phyloP scores from a whole-genome alignment of 345 rosid species.

The Carallia pectinifolia region DNA sequence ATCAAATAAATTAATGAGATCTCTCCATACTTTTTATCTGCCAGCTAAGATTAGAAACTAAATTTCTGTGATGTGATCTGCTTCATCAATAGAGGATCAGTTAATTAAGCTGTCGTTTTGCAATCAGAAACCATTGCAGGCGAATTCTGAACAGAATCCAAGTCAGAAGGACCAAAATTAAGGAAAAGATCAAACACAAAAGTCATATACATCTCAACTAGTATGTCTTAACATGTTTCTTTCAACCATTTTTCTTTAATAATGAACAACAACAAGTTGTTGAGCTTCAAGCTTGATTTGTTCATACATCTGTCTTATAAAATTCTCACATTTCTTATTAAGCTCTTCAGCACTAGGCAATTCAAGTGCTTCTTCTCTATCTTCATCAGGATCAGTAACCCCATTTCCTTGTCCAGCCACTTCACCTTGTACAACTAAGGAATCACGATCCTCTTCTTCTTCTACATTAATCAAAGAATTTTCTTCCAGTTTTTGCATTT shows the following conservation, averaged over 20 bases:
- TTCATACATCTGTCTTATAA: conserved; percentile 56
- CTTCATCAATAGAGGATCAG: too few relatives aligned
- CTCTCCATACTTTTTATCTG: too few relatives aligned
- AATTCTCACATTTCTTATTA: conserved; percentile 67
- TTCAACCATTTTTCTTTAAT: not conserved
- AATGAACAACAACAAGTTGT: conserved; percentile 19
- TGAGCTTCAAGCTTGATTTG: conserved; percentile 35
- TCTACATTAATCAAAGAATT: not conserved
- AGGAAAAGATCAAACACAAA: not conserved
- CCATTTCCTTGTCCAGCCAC: conserved; percentile 23
- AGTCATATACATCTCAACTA: too few relatives aligned
- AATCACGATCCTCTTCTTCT: conserved; percentile 7
- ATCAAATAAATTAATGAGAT: too few relatives aligned
- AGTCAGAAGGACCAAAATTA: not conserved
- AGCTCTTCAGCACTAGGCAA: conserved; percentile 54
- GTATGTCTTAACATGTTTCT: not conserved
- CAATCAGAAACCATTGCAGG: too few relatives aligned
- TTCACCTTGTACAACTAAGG: conserved; percentile 17
- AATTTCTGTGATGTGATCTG: too few relatives aligned
- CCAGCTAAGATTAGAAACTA: too few relatives aligned
- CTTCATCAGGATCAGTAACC: conserved; percentile 8
- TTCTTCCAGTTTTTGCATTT: conserved; percentile 9
- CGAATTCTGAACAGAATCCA: not conserved
- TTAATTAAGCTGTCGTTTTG: too few relatives aligned
- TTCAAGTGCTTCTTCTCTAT: conserved; percentile 13